phyloP scores from a whole-genome alignment of 495 filamentous ascomycete genomes.

The Aspergillus diversus region DNA sequence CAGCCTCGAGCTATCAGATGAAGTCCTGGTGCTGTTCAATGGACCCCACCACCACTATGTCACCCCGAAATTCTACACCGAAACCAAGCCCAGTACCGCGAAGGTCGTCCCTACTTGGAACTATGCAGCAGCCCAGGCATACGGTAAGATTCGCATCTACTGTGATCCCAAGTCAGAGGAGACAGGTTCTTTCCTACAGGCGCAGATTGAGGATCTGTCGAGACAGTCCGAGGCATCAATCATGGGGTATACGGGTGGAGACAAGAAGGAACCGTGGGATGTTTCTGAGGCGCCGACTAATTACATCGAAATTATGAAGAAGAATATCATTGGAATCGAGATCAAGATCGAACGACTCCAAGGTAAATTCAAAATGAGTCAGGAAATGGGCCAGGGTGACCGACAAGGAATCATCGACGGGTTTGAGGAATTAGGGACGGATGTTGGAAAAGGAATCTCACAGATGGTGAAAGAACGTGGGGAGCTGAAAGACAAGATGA shows the following conservation, averaged over 20 bases:
- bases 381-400: constrained; percentile 54
- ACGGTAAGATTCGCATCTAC: constrained; percentile 53
- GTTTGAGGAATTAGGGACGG: constrained; percentile 48
- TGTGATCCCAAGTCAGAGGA: constrained; percentile 43
- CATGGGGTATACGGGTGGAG: constrained; percentile 47
- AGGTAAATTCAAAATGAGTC: constrained; percentile 63
- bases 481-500: constrained; percentile 15
- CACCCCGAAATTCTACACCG: constrained; percentile 62
- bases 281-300: constrained; percentile 52
- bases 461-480: constrained; percentile 48
- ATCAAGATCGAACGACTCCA: constrained; percentile 51
- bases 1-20: constrained; percentile 28
- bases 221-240: constrained; percentile 45
- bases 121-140: constrained; percentile 60
- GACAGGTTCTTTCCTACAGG: constrained; percentile 39
- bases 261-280: constrained; percentile 38
- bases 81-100: constrained; percentile 57
- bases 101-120: constrained; percentile 69
- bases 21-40: constrained; percentile 57
- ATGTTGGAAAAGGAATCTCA: constrained; percentile 44
- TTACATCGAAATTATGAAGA: constrained; percentile 54
- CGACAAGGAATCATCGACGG: constrained; percentile 53
- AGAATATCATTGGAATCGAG: constrained; percentile 58
- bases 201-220: constrained; percentile 53
- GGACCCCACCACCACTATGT: constrained; percentile 57